Percentiles rank a stretch among this genome's conserved stretches.
Evolutionary conservation across 2,329 filamentous ascomycete genomes (phyloP).

Genomic region (Fusarium pseudocircinatum): DNA sequence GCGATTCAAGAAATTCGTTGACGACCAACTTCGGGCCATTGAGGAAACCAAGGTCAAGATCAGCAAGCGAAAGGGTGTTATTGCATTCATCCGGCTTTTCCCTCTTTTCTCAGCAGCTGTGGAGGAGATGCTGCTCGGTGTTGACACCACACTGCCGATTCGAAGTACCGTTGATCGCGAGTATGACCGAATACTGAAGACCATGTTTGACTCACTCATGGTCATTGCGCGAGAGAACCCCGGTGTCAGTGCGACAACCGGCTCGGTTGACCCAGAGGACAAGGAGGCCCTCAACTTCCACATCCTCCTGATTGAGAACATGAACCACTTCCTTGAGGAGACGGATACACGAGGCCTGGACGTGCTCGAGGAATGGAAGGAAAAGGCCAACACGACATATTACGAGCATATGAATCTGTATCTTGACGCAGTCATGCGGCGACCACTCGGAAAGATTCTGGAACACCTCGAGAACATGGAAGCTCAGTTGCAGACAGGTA

Average conservation of each 20-base stretch:
- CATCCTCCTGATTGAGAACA: slow-evolving; percentile 97
- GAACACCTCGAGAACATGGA: slow-evolving; percentile 94
- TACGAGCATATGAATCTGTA: slow-evolving; percentile 89
- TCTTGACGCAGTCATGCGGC: slow-evolving; percentile 84
- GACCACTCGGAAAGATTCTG: slow-evolving; percentile 88
- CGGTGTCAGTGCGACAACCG: slow-evolving; percentile 55
- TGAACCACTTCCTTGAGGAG: slow-evolving; percentile 97
- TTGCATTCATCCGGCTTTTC: slow-evolving; percentile 94
- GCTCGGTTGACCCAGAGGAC: slow-evolving; percentile 75
- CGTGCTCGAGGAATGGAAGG: slow-evolving; percentile 84
- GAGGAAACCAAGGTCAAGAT: slow-evolving; percentile 99
- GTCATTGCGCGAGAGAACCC: slow-evolving; percentile 84
- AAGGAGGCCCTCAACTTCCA: slow-evolving; percentile 98
- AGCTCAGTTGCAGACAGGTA: slow-evolving; percentile 69
- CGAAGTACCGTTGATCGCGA: slow-evolving; percentile 84
- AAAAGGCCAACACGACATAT: slow-evolving; percentile 80
- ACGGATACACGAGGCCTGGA: slow-evolving; percentile 79
- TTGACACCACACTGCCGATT: slow-evolving; percentile 68
- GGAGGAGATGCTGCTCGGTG: slow-evolving; percentile 79
- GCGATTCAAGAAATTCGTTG: slow-evolving; percentile 87
- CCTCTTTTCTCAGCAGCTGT: slow-evolving; percentile 84
- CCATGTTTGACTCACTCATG: slow-evolving; percentile 97
- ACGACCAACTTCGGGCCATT: slow-evolving; percentile 93
- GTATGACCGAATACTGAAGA: slow-evolving; percentile 87
- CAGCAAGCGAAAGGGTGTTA: slow-evolving; percentile 97